Evolutionary conservation across 176 grass and related monocot genomes (phyloP).

Genomic region (Cenchrus fungigraminus): DNA sequence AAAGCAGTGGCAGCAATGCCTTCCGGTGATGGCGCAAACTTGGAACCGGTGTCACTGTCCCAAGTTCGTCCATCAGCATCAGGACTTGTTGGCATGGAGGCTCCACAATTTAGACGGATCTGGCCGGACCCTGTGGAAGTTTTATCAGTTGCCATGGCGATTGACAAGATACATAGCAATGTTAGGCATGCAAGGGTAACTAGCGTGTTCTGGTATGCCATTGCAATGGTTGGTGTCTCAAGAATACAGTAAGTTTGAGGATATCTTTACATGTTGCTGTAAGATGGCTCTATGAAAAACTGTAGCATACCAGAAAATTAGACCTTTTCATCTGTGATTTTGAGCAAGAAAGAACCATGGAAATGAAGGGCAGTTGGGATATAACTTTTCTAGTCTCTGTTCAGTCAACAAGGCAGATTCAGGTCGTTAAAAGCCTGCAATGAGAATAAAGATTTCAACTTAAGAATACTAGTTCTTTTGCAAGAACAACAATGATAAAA

Average conservation of each 20-base stretch:
- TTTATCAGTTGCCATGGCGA: neutral
- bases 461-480: neutral
- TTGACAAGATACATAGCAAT: conserved; percentile 26
- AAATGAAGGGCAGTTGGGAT: neutral
- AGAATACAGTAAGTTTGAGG: neutral
- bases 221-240: conserved; percentile 18
- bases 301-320: neutral
- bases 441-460: neutral
- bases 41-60: too few species aligned
- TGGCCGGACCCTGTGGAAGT: too few species aligned
- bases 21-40: too few species aligned
- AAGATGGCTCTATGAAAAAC: neutral
- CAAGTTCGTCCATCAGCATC: too few species aligned
- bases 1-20: too few species aligned
- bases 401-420: neutral
- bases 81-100: too few species aligned
- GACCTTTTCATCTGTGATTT: neutral
- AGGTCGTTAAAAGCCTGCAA: neutral
- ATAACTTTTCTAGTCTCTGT: neutral
- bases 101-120: too few species aligned
- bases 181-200: conserved; percentile 23
- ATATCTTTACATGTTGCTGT: neutral
- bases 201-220: neutral
- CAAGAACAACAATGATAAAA: neutral
- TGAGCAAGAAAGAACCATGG: neutral